Evolutionary conservation across 1,284 basidiomycete genomes (phyloP), one percentile per base, ranked within the genome.

Genomic region (Kalmanozyma brasiliensis): DNA sequence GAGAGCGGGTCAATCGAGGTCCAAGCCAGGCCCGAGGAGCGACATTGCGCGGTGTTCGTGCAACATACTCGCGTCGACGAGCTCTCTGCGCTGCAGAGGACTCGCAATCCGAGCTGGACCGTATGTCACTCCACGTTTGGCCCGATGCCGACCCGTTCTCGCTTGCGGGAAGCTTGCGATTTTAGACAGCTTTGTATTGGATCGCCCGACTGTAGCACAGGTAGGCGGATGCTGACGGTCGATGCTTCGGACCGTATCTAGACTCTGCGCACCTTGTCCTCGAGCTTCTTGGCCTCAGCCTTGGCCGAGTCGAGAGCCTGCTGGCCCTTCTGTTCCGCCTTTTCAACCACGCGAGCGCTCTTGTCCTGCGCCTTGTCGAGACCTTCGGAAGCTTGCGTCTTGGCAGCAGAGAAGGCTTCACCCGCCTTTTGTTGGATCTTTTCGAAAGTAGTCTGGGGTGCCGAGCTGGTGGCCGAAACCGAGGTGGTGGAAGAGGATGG

Each of bases 401-500:
- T 70, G 29, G 77, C 73, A 36, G 62, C 52, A 29, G 73, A 72
- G 37, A 80, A 59, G 20, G 74, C 69, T 52, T 79, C 78, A 17
- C 78, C 77, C 2, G 79, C 76, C 36, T 73, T 73, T 59, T 79
- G 72, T 49, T 74, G 74, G 26, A 80, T 49, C 49, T 69, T 66
- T 49, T 76, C 73, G 19, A 80, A 75, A 19, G 73, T 66, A 20
- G 76, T 69, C 26, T 66, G 62, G 11, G 73, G 72, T 55, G 41
- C 52, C 13, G 42, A 52, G 49, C 51, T 59, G 32, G 58, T 52
- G 14, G 57, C 51, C 22, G 62, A 59, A 29, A 17, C 83, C 55
- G 49, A 52, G 20, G 41, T 30, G 49, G 41, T 36, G 17, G 52
- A 80, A 66, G 29, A 83, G 68, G 23, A 82, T 77, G 83, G 91